phyloP scores from a whole-genome alignment of 2,329 filamentous ascomycete species.

The Cryphonectria japonica region DNA sequence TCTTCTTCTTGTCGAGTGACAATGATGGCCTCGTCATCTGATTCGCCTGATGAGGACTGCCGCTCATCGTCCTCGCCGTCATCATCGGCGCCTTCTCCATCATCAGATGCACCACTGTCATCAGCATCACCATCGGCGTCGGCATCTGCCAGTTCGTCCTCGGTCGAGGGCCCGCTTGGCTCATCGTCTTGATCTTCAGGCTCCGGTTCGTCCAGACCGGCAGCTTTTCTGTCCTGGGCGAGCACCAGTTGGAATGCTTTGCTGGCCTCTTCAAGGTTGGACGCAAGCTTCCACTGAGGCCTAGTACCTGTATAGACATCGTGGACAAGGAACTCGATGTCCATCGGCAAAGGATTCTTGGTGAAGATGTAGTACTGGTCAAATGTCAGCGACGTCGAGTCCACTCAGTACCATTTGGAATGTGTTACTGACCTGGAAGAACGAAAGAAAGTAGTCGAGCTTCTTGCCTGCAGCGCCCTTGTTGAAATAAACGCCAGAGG shows the following conservation, averaged over 20 bases:
- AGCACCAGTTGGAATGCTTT: constrained; percentile 86
- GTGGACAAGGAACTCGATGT: constrained; percentile 94
- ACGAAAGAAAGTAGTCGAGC: constrained; percentile 94
- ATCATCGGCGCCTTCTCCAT: constrained; percentile 57
- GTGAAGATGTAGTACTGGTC: constrained; percentile 87
- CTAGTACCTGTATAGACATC: constrained; percentile 85
- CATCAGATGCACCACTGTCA: constrained; percentile 55
- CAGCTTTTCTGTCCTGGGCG: constrained; percentile 83
- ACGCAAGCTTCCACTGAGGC: constrained; percentile 89
- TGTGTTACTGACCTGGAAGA: constrained; percentile 70
- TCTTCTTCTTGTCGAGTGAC: constrained; percentile 90
- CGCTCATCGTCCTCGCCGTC: constrained; percentile 63
- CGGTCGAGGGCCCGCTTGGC: constrained; percentile 71
- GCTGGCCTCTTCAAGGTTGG: constrained; percentile 79
- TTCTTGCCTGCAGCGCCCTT: constrained; percentile 94
- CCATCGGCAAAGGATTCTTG: constrained; percentile 90
- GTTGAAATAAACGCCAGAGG: constrained; percentile 94
- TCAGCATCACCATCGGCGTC: constrained; percentile 64
- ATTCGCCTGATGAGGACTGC: constrained; percentile 57
- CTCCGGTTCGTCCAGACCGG: constrained; percentile 72
- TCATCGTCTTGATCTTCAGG: constrained; percentile 71
- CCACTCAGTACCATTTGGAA: too few species aligned
- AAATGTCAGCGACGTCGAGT: not conserved
- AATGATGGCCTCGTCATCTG: constrained; percentile 86
- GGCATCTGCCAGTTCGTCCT: constrained; percentile 67